Percentiles rank a stretch among this genome's conserved stretches.
Conservation (phyloP, 371 early-diverging fungal species). For the Polyrhizophydium stewartii region DNA sequence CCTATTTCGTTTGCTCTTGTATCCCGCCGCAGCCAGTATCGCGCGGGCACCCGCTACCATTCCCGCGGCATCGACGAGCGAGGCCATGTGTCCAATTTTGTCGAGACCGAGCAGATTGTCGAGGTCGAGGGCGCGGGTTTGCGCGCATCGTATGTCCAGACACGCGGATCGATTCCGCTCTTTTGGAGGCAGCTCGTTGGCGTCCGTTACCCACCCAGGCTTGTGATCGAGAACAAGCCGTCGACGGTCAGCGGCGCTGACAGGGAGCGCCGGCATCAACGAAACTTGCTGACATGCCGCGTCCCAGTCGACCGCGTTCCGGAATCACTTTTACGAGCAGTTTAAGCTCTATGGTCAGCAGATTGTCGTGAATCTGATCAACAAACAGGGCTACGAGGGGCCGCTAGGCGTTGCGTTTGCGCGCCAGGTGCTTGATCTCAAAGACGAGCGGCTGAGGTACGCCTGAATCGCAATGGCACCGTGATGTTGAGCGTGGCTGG, state of each 20-base stretch:
- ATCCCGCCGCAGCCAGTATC: constrained; percentile 73
- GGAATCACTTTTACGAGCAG: constrained; percentile 70
- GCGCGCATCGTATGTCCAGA: constrained; percentile 74
- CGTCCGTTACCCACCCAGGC: constrained; percentile 86
- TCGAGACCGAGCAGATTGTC: constrained; percentile 97
- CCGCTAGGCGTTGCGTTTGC: constrained; percentile 79
- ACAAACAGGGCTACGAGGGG: constrained; percentile 84
- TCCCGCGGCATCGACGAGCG: constrained; percentile 90
- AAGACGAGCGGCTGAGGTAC: constrained; percentile 47
- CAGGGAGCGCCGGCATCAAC: constrained; percentile 2
- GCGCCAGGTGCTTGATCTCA: constrained; percentile 36
- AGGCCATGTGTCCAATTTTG: constrained; percentile 96
- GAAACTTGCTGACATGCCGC: constrained; percentile 12
- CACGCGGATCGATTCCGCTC: constrained; percentile 97
- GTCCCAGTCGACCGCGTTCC: constrained; percentile 36
- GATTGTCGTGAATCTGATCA: constrained; percentile 85
- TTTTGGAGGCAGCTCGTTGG: constrained; percentile 94
- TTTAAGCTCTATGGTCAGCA: constrained; percentile 70
- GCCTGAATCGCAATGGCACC: too few species aligned
- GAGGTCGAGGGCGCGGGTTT: constrained; percentile 24
- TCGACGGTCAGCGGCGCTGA: constrained; percentile 55
- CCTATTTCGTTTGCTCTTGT: constrained; percentile 73
- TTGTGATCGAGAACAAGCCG: constrained; percentile 64
- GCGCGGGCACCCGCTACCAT: constrained; percentile 86
- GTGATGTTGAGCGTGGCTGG: too few species aligned